A percentile compares a stretch with the other conserved stretches of the same genome.
Evolutionary conservation across 1,284 basidiomycete species (phyloP).

Genomic region (Mycosarcoma maydis): DNA sequence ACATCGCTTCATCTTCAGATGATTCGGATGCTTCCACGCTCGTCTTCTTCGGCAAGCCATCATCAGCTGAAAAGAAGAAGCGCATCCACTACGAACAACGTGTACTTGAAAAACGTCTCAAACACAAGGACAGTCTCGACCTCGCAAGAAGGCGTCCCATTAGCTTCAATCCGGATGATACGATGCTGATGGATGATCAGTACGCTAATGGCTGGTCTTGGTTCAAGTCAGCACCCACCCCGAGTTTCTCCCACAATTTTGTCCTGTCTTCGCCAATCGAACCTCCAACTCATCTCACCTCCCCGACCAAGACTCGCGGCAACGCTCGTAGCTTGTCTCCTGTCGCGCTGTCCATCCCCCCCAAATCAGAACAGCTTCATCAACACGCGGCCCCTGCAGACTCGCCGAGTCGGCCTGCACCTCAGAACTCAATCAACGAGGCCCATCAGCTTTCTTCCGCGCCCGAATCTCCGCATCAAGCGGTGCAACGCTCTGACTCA

Average conservation of each 20-base stretch:
- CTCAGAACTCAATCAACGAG: too few species aligned
- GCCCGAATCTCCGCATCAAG: too few species aligned
- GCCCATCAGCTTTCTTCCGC: too few species aligned
- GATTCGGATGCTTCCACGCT: constrained; percentile 38
- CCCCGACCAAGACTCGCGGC: constrained; percentile 12
- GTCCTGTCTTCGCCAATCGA: constrained; percentile 4
- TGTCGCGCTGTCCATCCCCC: background rate
- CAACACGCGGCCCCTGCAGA: background rate
- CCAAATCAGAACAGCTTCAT: too few species aligned
- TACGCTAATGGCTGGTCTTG: constrained; percentile 20
- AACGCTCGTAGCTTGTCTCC: constrained; percentile 13
- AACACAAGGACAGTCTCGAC: constrained; percentile 50
- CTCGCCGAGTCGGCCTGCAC: background rate
- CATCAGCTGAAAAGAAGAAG: constrained; percentile 45
- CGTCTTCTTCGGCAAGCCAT: constrained; percentile 50
- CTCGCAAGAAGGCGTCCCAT: constrained; percentile 38
- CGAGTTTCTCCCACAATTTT: background rate
- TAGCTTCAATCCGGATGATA: constrained; percentile 48
- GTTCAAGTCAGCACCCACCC: constrained; percentile 22
- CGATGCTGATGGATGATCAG: constrained; percentile 40
- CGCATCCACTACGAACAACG: constrained; percentile 45
- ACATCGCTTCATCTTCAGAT: constrained; percentile 25
- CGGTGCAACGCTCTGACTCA: too few species aligned
- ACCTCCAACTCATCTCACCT: background rate
- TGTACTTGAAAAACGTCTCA: constrained; percentile 39